Evolutionary conservation across 495 filamentous ascomycete species (phyloP).

Genomic region (Podospora tetraspora): DNA sequence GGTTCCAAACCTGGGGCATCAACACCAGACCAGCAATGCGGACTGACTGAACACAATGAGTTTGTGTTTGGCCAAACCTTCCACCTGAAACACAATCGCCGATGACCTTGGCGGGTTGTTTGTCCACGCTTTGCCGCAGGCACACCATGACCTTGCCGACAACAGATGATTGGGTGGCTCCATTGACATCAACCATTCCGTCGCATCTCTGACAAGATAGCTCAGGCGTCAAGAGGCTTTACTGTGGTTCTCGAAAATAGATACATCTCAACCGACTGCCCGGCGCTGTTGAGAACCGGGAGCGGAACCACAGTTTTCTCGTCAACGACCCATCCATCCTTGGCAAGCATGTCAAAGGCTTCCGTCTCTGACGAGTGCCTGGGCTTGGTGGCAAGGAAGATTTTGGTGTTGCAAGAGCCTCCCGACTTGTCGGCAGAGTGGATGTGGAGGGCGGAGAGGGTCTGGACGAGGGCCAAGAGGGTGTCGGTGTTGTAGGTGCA

Average conservation of each 20-base stretch:
- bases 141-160: background rate
- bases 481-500: constrained; percentile 94
- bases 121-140: background rate
- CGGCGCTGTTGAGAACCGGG: constrained; percentile 53
- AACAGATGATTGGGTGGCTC: background rate
- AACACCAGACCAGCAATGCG: background rate
- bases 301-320: constrained; percentile 49
- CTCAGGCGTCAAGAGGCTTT: background rate
- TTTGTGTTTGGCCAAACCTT: background rate
- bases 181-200: background rate
- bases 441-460: constrained; percentile 51
- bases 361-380: constrained; percentile 76
- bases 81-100: background rate
- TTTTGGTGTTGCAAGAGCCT: constrained; percentile 21
- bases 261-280: constrained; percentile 58
- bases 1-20: background rate
- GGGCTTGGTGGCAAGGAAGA: constrained; percentile 76
- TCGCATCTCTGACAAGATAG: background rate
- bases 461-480: constrained; percentile 66
- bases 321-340: constrained; percentile 47
- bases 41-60: background rate
- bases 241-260: constrained; percentile 30
- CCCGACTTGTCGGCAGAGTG: constrained; percentile 16
- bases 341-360: constrained; percentile 72
- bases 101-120: background rate